Evolutionary conservation across 2,329 filamentous ascomycete genomes (phyloP), one percentile per base, ranked within the genome.

Genomic region (Mycocentrospora acerina): DNA sequence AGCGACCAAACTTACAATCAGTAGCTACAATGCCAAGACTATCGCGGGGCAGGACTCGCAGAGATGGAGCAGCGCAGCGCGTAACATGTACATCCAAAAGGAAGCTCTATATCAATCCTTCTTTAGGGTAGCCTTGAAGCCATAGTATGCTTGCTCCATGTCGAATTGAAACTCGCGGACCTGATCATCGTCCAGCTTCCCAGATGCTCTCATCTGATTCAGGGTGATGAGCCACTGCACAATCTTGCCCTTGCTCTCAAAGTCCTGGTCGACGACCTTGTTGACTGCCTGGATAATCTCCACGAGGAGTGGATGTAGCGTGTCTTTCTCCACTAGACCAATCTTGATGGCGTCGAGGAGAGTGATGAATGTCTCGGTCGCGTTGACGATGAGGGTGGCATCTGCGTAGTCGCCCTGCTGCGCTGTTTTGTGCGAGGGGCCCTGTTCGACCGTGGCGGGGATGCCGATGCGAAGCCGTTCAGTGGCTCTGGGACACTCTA

Each of bases 361-460:
- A 0, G 93, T 98, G 68, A 98, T 98, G 67, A 98, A 98, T 66
- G 96, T 94, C 68, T 98, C 90, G 1, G 91, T 97, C 2, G 93
- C 93, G 49, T 91, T 85, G 28, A 94, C 74, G 42, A 97, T 94
- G 24, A 96, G 71, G 29, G 73, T 77, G 26, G 78, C 78, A n/a
- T 78, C 78, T 29, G 75, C 72, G 32, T 33, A 68, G 62, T 54
- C 63, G 37, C 61, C 63, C 43, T 65, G 62, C 35, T 67, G 60
- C 11, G 62, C 55, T 18, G 64, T 44, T 25, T 64, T 65, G 46
- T 75, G 73, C 28, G 74, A 71, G 10, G 80, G 76, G 1, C 62
- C 63, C 45, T 80, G 79, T 63, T 81, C 80, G 45, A 83, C 72
- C 1, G 93, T 97, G 7, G 89, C 90, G 17, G 93, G 91, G 68